Base-by-base conservation (phyloP, 306 rosid genomes). In the Begonia peltatifolia region DNA sequence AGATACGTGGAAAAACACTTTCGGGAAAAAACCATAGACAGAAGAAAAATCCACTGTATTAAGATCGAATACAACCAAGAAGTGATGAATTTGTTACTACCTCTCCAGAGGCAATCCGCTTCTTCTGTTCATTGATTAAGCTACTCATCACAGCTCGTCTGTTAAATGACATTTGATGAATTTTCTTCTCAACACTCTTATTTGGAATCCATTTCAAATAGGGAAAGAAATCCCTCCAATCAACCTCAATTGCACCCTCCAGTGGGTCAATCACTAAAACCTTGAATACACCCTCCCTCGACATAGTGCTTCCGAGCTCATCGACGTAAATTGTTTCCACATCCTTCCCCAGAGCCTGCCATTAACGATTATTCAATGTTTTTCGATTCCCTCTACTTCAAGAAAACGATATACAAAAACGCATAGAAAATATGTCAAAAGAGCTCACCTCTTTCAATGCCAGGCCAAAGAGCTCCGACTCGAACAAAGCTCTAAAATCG, bases 151-250 rank as follows among this genome's bases (percentile, higher is more conserved):
- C 76, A 14, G 54, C 69, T 54, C 52, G 59, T 68, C 95, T 73
- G 22, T 69, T 63, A 52, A 7, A 9, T 46, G 2, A 7, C 61
- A 86, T 47, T 20, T 16, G 57, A 44, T 38, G 69, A 51, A 90
- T 74, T 43, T 73, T 86, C 56, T 9, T 60, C 56, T 86, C 95
- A 41, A 80, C 0, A 20, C 59, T 49, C 63, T 48, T 79, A 68
- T 90, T 90, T 12, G 99, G 99, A 80, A 90, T 53, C 99, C 99
- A 90, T 63, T 62, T 74, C 64, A 90, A 72, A 67, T 86, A 86
- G 2, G 99, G 99, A 67, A 90, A 90, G 76, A 90, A 90, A 60
- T 90, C 99, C 66, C 99, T 71, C 99, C 99, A 90, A 53, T 90
- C 99, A 68, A 90, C 88, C 55, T 90, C 94, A 48, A 90, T 86